Base-by-base conservation (phyloP, 2,329 filamentous ascomycete species). In the Aspergillus amoenus region DNA sequence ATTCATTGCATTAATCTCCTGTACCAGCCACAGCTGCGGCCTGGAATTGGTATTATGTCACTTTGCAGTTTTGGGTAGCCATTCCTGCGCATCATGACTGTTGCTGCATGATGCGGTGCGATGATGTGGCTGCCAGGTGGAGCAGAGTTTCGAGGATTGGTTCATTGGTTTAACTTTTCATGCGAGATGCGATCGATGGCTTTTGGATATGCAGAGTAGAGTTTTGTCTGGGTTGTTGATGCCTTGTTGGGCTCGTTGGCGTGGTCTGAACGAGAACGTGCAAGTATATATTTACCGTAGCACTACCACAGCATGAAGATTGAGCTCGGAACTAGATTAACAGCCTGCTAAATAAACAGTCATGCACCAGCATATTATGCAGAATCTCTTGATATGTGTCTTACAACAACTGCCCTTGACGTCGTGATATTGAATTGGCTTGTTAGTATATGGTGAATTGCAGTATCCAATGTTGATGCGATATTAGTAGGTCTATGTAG, bases 31-130 rank as follows among this genome's bases (percentile, higher is more conserved):
- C 34, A n/a, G 3, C 34, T 37, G 34, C 15, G 13, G 34, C 45
- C 45, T 48, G 18, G 37, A 18, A 22, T 40, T 3, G 32, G 32
- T 40, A 17, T 50, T 40, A 50, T 50, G 47, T 50, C 47, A 50
- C 32, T 40, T 41, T n/a, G 18, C 46, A 9, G 18, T 17, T n/a
- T 15, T 24, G 22, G 15, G 41, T 21, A 22, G 13, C 4, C 9
- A 21, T 18, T 30, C 17, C n/a, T 43, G 41, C 18, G 21, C 22
- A 43, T 43, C 41, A 43, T 43, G 41, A 43, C 41, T n/a, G 8
- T 5, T 22, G 17, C 22, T 43, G 41, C 18, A 37, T 42, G 9
- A 18, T 42, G n/a, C 40, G n/a, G n/a, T 42, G 40, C n/a, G 18
- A 42, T 42, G 40, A 42, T 42, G 40, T 42, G 40, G 40, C 40